Percentiles rank a stretch among this genome's conserved stretches.
phyloP scores from a whole-genome alignment of 352 stramenopile genomes.

The Nothophytophthora sp. region DNA sequence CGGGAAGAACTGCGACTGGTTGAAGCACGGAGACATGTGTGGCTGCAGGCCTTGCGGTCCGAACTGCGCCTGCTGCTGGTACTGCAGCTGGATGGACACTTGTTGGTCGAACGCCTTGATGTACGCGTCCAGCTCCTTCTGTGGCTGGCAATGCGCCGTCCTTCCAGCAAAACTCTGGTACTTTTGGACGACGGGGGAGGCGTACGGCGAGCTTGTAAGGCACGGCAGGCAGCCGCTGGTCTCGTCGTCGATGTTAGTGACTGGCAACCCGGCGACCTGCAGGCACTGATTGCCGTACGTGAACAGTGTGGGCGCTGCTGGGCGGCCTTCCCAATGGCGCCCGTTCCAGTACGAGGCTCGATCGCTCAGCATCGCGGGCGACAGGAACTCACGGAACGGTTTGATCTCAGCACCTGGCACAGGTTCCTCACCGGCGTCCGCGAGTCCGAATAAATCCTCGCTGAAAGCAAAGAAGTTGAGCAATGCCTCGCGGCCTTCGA shows the following conservation, averaged over 20 bases:
- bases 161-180: conserved; percentile 41
- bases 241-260: conserved; percentile 1
- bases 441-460: conserved; percentile 67
- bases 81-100: conserved; percentile 75
- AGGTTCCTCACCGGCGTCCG: conserved; percentile 24
- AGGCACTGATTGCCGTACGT: conserved; percentile 73
- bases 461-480: conserved; percentile 75
- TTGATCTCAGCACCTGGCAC: conserved; percentile 35
- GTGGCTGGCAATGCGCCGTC: conserved; percentile 44
- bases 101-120: conserved; percentile 84
- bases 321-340: conserved; percentile 71
- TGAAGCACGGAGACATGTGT: conserved; percentile 80
- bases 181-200: conserved; percentile 33
- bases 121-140: conserved; percentile 79
- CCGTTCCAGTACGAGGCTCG: conserved; percentile 85
- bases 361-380: conserved; percentile 38
- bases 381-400: conserved; percentile 58
- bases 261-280: conserved; percentile 42
- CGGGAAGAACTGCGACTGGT: conserved; percentile 82
- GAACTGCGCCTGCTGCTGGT: conserved; percentile 66
- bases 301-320: conserved; percentile 59
- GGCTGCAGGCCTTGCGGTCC: conserved; percentile 66
- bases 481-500: conserved; percentile 74
- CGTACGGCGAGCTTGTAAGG: conserved; percentile 56
- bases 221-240: conserved; percentile 65